Evolutionary conservation across 106 monocot genomes (phyloP), one percentile per base, ranked within the genome.

Genomic region (Dactylorhiza incarnata): DNA sequence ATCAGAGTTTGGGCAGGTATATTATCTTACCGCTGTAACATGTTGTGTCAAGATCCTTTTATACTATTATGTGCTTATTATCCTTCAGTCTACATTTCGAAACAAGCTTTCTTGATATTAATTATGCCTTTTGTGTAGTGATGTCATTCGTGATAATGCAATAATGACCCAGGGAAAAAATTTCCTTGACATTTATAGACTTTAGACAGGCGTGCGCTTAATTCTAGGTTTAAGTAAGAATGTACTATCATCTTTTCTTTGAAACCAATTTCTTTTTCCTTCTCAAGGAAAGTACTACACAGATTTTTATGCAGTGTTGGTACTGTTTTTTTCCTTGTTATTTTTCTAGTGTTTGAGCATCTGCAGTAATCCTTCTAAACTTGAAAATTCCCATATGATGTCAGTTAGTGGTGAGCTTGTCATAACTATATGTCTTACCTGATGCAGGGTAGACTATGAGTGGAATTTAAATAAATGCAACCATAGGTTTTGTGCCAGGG

Each of bases 1-100:
- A 71, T 91, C 97, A 77, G 97, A 97, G 82, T 97, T 97, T 91
- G 81, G 85, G 56, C 91, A 94, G 87, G 97, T 97, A 74, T 75
- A 73, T 45, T 3, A 73, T 77, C 48, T 72, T 37, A 19, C 23
- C 47, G 19, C 29, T 49, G 63, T 65, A 47, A 43, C 20, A 7
- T 23, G 53, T 73, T 67, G 0, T 16, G 25, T 66, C 17, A 47
- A 43, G 23, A 20, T 45, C 29, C 16, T 49, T 45, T 73, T 73
- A 49, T 20, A 26, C 65, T 65, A 65, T 48, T 48, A 49, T 72
- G 24, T 37, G 23, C 54, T 74, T 74, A 54, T 26, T 16, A 5
- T 74, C 23, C 19, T 74, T 49, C 19, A 4, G 15, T 22, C 49
- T 49, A 49, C 49, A 45, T 49, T 72, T 72, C 12, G 4, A 49